Base-by-base conservation (phyloP, 106 monocot species). In the Allium sativum region DNA sequence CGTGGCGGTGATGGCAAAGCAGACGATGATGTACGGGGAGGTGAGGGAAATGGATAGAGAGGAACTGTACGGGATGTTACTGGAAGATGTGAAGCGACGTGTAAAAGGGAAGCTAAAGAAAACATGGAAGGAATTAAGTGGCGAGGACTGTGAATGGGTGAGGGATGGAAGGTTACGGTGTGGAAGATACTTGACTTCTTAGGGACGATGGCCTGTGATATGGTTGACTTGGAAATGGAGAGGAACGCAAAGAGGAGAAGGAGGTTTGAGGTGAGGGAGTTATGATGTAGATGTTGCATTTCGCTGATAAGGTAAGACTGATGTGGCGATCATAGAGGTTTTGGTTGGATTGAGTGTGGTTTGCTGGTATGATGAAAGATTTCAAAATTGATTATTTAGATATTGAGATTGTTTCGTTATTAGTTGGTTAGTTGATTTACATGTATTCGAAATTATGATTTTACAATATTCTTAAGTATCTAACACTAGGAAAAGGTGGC, bases 221-320 rank as follows among this genome's bases (percentile, higher is more conserved):
- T 82, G n/a, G 18, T 76, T 47, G 19, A 56, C 41, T 87, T 82
- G 87, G 62, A 87, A 14, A 67, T 68, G 20, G 87, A 87, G 65
- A 55, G 79, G 55, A 79, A 48, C 59, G 65, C 82, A 79, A 82
- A 87, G 48, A 45, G 76, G 53, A 14, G 63, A 57, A 58, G 50
- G 68, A 59, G 82, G 41, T 77, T 79, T 55, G 65, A 70, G 16
- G 16, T 54, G 6, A n/a, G 19, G 40, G 59, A 83, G 15, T 79
- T 13, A 31, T 74, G 72, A 22, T 82, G 45, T 86, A 95, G 70
- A 95, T 90, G 21, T 67, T 95, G 53, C 77, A 79, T 18, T 73
- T 90, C 46, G 65, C 95, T 3, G 82, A 84, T 60, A 64, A 20
- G 70, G 93, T 79, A 93, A 88, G 75, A 74, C 79, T 19, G 87